Conservation (phyloP, 192 early-diverging fungal genomes). For the Dissophora ornata region DNA sequence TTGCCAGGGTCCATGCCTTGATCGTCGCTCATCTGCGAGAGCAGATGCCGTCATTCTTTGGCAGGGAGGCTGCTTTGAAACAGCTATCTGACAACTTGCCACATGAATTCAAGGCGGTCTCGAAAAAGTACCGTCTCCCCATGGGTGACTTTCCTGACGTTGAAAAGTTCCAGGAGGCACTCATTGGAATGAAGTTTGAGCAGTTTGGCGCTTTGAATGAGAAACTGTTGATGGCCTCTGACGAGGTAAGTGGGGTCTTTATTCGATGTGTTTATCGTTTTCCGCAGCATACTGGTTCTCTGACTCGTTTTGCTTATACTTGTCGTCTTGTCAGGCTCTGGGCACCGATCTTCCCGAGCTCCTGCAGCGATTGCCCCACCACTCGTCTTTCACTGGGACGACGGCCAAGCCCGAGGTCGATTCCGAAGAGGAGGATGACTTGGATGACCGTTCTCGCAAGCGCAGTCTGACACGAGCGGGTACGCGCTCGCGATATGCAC, state of each 20-base stretch:
- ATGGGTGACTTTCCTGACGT: slow-evolving; percentile 63
- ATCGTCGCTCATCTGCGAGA: slow-evolving; percentile 81
- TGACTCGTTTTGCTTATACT: background rate
- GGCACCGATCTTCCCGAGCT: slow-evolving; percentile 59
- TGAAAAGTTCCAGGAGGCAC: slow-evolving; percentile 53
- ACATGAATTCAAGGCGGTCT: slow-evolving; percentile 74
- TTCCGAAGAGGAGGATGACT: slow-evolving; percentile 26
- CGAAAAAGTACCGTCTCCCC: slow-evolving; percentile 72
- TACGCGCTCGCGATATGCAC: slow-evolving; percentile 46
- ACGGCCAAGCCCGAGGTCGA: slow-evolving; percentile 53
- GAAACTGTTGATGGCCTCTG: slow-evolving; percentile 54
- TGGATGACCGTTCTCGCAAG: background rate
- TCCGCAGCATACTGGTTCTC: no score
- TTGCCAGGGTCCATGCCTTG: slow-evolving; percentile 82
- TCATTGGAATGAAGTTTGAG: slow-evolving; percentile 59
- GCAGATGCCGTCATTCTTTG: slow-evolving; percentile 83
- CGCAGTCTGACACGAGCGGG: slow-evolving; percentile 14
- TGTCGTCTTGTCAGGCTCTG: slow-evolving; percentile 37
- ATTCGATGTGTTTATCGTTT: background rate
- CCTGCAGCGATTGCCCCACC: slow-evolving; percentile 54
- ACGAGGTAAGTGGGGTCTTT: slow-evolving; percentile 44
- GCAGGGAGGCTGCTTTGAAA: slow-evolving; percentile 79
- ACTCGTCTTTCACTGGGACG: slow-evolving; percentile 44
- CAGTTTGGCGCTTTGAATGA: slow-evolving; percentile 62
- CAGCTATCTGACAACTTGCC: slow-evolving; percentile 75